Base-by-base conservation (phyloP, 106 monocot species). In the Apostasia shenzhenica region DNA sequence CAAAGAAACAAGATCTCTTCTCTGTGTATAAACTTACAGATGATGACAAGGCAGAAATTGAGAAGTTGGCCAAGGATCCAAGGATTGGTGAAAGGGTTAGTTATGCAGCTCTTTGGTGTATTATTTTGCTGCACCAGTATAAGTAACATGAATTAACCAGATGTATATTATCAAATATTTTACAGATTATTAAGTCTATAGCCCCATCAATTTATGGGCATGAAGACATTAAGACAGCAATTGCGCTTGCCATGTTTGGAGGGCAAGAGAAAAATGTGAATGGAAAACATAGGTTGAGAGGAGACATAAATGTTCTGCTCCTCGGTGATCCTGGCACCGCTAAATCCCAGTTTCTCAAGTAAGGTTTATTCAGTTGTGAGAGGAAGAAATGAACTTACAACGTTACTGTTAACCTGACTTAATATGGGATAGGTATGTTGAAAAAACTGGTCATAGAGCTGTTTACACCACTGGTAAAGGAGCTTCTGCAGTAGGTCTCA, bases 301-400 rank as follows among this genome's bases (percentile, higher is more conserved):
- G 99, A 6, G 99, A 99, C 73, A 99, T 99, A 45, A 99, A 99
- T 76, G 83, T 93, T 71, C 90, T 99, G 55, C 99, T 99, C n/a
- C 73, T 99, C 9, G 99, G 99, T 72, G 99, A 99, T 80, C 99
- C 99, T 41, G 99, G 99, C 65, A 99, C 99, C 41, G 93, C 99
- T 5, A 99, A 99, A 85, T 99, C 99, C 44, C 99, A 99, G 77
- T 99, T 99, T 69, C 93, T 99, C 59, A 99, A 99, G 99, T 99
- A 99, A 85, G 89, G 40, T 43, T 9, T 1, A 0, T 1, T 8
- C 4, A 5, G 6, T 50, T 50, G 50, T 50, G 4, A 8, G 50
- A 50, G 8, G 8, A 5, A 4, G 8, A 50, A 5, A 4, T 50
- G 8, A 5, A 50, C 50, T 50, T 50, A 50, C 8, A 5, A 4